These are phyloP conservation scores for Avicennia marina DNA, from an alignment of 257 asterid species.

Conservation along the genomic window DNA sequence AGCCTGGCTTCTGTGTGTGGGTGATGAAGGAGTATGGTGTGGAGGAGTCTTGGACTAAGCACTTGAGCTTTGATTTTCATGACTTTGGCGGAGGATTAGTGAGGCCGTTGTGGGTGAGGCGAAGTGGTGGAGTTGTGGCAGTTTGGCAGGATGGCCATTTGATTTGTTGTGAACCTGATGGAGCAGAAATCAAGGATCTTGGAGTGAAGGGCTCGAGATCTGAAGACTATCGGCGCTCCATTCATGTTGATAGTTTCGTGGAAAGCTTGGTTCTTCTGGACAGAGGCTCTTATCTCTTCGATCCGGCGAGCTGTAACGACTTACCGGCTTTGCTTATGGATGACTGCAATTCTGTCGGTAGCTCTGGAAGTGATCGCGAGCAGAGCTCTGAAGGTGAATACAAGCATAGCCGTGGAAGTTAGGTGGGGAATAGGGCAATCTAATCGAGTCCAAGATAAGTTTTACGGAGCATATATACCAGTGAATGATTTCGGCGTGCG, in stretches of 20 bases:
- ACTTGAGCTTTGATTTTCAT: conserved; percentile 9
- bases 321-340: too few species aligned
- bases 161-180: conserved; percentile 18
- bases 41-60: conserved; percentile 36
- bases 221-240: conserved; percentile 17
- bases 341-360: too few species aligned
- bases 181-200: conserved; percentile 20
- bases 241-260: conserved; percentile 23
- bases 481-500: too few species aligned
- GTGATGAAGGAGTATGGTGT: conserved; percentile 44
- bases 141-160: conserved; percentile 25
- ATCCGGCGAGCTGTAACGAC: too few species aligned
- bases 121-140: conserved; percentile 19
- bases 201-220: conserved; percentile 19
- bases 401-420: too few species aligned
- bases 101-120: conserved; percentile 41
- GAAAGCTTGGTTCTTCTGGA: conserved; percentile 35
- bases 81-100: conserved; percentile 11
- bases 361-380: too few species aligned
- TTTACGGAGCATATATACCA: too few species aligned
- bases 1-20: conserved; percentile 26
- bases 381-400: too few species aligned
- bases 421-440: too few species aligned
- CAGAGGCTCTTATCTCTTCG: conserved; percentile 11
- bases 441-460: too few species aligned